A percentile compares a stretch with the other conserved stretches of the same genome.
Evolutionary conservation across 805 yeast genomes (phyloP).

Genomic region (Candida germanica): DNA sequence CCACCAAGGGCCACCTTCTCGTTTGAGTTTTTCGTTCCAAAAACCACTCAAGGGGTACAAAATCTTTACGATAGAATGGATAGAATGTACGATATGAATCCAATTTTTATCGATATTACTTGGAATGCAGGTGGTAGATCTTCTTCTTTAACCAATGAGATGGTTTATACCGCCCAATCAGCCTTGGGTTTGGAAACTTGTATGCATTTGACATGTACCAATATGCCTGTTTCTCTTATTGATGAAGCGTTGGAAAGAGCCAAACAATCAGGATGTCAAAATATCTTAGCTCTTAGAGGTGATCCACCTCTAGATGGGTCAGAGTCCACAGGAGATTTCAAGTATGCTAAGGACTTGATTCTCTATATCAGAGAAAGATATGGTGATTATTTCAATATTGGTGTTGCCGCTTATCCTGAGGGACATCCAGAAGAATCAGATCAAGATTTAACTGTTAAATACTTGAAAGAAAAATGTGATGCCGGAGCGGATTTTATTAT

Average conservation of each 20-base stretch:
- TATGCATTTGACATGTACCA: slow-evolving; percentile 97
- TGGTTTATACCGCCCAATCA: slow-evolving; percentile 87
- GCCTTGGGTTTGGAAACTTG: slow-evolving; percentile 93
- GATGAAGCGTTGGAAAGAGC: slow-evolving; percentile 86
- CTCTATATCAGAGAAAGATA: slow-evolving; percentile 68
- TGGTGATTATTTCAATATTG: slow-evolving; percentile 89
- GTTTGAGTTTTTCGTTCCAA: slow-evolving; percentile 95
- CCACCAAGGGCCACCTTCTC: slow-evolving; percentile 74
- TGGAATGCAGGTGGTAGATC: slow-evolving; percentile 98
- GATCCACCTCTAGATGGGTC: slow-evolving; percentile 84
- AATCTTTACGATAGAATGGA: slow-evolving; percentile 96
- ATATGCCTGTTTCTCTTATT: slow-evolving; percentile 78
- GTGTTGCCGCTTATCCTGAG: slow-evolving; percentile 97
- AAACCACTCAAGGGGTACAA: slow-evolving; percentile 95
- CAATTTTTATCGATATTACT: slow-evolving; percentile 91
- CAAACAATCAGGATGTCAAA: slow-evolving; percentile 88
- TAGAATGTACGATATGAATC: slow-evolving; percentile 89
- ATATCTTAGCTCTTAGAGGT: slow-evolving; percentile 90
- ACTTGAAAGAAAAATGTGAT: slow-evolving; percentile 83
- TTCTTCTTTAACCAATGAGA: slow-evolving; percentile 80
- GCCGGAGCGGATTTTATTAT: slow-evolving; percentile 92
- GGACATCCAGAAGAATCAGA: slow-evolving; percentile 86
- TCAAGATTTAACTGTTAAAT: slow-evolving; percentile 49
- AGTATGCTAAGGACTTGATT: slow-evolving; percentile 85
- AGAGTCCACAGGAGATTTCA: slow-evolving; percentile 79